Conservation (phyloP, 352 stramenopile species). For the Phytophthora sp. region DNA sequence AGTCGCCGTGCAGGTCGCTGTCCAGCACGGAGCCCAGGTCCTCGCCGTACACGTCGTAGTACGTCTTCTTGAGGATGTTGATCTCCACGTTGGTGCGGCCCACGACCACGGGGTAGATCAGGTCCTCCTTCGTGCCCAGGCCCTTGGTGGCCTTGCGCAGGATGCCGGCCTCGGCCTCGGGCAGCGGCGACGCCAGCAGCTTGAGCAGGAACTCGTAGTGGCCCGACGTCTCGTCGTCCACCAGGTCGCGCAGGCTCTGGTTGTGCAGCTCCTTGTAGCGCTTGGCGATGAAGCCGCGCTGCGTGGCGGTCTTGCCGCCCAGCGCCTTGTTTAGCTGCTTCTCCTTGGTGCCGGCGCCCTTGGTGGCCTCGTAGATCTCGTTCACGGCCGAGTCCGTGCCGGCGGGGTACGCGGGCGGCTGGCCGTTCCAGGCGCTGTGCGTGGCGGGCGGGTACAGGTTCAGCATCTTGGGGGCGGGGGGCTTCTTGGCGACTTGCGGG, state of each 20-base stretch:
- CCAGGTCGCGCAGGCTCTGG: slow-evolving; percentile 56
- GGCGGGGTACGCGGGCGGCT: slow-evolving; percentile 41
- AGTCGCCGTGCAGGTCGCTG: slow-evolving; percentile 74
- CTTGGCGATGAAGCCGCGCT: slow-evolving; percentile 68
- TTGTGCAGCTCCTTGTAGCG: slow-evolving; percentile 80
- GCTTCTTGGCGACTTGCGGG: slow-evolving; percentile 20
- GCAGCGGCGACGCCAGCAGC: slow-evolving; percentile 58
- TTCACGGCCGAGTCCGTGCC: slow-evolving; percentile 63
- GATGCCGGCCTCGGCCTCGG: slow-evolving; percentile 70
- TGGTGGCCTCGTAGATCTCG: slow-evolving; percentile 71
- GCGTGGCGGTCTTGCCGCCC: slow-evolving; percentile 61
- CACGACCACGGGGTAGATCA: slow-evolving; percentile 69
- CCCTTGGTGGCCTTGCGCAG: slow-evolving; percentile 72
- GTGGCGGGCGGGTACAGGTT: slow-evolving; percentile 82
- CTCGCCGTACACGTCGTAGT: slow-evolving; percentile 66
- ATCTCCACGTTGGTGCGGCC: slow-evolving; percentile 77
- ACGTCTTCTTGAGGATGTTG: slow-evolving; percentile 86
- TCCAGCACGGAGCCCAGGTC: slow-evolving; percentile 67
- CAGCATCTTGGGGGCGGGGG: slow-evolving; percentile 46
- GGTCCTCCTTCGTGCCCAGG: slow-evolving; percentile 63
- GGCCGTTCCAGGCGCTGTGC: slow-evolving; percentile 70
- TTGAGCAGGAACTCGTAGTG: slow-evolving; percentile 74
- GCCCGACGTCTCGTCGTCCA: slow-evolving; percentile 67
- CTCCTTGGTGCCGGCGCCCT: slow-evolving; percentile 75
- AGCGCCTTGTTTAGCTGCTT: slow-evolving; percentile 62